Conservation (phyloP, 257 asterid species). For the Nicotiana benthamiana region DNA sequence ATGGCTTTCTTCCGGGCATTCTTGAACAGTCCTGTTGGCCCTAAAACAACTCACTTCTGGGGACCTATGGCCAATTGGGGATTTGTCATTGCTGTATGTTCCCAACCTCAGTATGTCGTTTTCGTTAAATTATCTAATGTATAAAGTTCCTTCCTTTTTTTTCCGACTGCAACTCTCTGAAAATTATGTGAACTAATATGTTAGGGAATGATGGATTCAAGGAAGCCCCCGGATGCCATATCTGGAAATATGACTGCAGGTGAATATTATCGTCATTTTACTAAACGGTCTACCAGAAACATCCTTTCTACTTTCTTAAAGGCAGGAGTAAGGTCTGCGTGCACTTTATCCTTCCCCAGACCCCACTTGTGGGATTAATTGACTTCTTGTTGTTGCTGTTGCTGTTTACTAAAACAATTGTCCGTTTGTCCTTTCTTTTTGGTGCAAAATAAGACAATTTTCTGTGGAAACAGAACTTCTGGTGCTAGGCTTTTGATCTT, state of each 20-base stretch:
- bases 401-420: neutral
- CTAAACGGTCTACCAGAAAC: too few relatives aligned
- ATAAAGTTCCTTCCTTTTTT: neutral
- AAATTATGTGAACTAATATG: neutral
- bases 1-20: conserved; percentile 33
- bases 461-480: neutral
- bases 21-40: conserved; percentile 38
- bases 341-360: too few relatives aligned
- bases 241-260: conserved; percentile 10
- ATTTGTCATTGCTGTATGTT: conserved; percentile 29
- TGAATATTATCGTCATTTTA: neutral
- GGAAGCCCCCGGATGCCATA: conserved; percentile 1
- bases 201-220: conserved; percentile 5
- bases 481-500: neutral
- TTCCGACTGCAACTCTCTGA: neutral
- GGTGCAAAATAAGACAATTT: neutral
- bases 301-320: too few relatives aligned
- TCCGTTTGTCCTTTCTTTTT: neutral
- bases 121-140: neutral
- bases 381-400: too few relatives aligned
- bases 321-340: too few relatives aligned
- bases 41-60: conserved; percentile 44
- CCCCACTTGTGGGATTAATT: too few relatives aligned
- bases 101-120: neutral
- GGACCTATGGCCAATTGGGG: conserved; percentile 46